Evolutionary conservation across 2,329 filamentous ascomycete species (phyloP).

Genomic region (Aureobasidium pullulans): DNA sequence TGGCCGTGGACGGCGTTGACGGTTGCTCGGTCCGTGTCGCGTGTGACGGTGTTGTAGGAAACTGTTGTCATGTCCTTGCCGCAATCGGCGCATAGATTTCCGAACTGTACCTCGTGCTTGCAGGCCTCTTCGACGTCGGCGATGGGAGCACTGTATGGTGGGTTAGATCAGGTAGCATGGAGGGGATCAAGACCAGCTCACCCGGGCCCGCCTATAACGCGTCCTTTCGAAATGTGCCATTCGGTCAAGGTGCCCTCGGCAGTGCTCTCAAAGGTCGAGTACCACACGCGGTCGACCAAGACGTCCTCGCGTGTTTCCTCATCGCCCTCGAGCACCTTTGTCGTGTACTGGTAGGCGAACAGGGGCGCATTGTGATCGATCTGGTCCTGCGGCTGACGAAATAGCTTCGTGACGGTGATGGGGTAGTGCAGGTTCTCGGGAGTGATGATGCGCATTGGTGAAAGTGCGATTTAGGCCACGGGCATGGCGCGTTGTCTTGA

Average conservation of each 20-base stretch:
- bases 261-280: conserved; percentile 74
- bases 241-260: conserved; percentile 69
- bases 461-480: neutral
- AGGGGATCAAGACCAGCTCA: neutral
- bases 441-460: conserved; percentile 42
- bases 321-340: conserved; percentile 58
- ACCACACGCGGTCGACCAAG: conserved; percentile 61
- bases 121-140: conserved; percentile 86
- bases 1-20: conserved; percentile 96
- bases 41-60: conserved; percentile 72
- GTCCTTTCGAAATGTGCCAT: conserved; percentile 66
- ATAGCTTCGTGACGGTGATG: conserved; percentile 80
- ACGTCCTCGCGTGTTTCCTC: conserved; percentile 64
- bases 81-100: conserved; percentile 83
- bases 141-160: conserved; percentile 37
- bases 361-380: conserved; percentile 71
- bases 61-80: conserved; percentile 92
- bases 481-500: conserved; percentile 10
- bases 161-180: neutral
- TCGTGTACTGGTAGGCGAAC: conserved; percentile 82
- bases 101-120: conserved; percentile 83
- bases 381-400: conserved; percentile 66
- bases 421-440: conserved; percentile 68
- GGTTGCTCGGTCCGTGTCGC: conserved; percentile 76
- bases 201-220: conserved; percentile 47